These are phyloP conservation scores for Emericellopsis terricola DNA, from an alignment of 495 filamentous ascomycete species.

Conservation along the genomic window DNA sequence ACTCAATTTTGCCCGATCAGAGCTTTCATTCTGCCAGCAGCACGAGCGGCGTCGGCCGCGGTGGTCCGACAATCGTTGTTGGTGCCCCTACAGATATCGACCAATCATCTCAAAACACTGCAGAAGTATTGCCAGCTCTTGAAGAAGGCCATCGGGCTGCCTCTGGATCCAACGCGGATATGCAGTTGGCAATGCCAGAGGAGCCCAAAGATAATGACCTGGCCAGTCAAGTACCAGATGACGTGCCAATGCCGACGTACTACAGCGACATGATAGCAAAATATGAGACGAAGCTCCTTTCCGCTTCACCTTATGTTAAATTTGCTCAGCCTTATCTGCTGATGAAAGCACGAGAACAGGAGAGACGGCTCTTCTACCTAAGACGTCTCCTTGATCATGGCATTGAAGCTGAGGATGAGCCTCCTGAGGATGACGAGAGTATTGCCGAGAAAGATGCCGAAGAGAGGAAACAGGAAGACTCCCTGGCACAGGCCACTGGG, in stretches of 20 bases:
- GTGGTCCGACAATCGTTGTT: conserved; percentile 6
- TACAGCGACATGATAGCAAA: conserved; percentile 91
- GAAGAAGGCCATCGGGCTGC: no score
- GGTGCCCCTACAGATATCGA: conserved; percentile 11
- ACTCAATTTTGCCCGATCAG: conserved; percentile 8
- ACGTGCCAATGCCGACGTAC: conserved; percentile 76
- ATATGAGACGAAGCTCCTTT: conserved; percentile 82
- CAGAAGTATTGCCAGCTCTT: no score
- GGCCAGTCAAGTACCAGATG: conserved; percentile 47
- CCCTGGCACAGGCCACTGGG: background rate
- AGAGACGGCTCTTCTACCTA: conserved; percentile 61
- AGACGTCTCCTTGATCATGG: conserved; percentile 55
- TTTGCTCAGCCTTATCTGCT: conserved; percentile 88
- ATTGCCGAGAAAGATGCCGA: conserved; percentile 13
- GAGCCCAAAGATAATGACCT: conserved; percentile 19
- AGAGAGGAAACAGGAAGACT: background rate
- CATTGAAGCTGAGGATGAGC: conserved; percentile 45
- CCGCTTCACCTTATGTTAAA: conserved; percentile 88
- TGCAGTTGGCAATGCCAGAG: conserved; percentile 1
- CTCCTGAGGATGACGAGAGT: conserved; percentile 36
- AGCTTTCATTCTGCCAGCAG: conserved; percentile 5
- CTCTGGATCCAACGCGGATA: conserved; percentile 3
- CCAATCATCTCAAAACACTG: conserved; percentile 3
- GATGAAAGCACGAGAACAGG: conserved; percentile 80
- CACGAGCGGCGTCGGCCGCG: background rate